Evolutionary conservation across 148 eudicot species (phyloP), one percentile per base, ranked within the genome.

Genomic region (Camellia lanceoleosa): DNA sequence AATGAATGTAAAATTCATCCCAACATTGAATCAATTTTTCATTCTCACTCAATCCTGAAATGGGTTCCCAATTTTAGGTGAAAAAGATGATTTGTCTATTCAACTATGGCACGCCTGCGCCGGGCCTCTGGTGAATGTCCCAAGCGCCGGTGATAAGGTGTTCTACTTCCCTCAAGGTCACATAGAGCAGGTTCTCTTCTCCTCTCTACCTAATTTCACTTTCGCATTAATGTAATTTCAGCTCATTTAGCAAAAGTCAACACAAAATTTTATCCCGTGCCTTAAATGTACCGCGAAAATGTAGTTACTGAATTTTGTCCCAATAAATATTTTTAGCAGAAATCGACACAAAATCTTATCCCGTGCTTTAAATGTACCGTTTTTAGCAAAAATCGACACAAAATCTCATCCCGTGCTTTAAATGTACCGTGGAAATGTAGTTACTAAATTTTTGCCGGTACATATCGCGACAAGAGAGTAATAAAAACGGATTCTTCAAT

Each of bases 111-210:
- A 77, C 64, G 59, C 71, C 6, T 77, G 79, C 51, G 79, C 79
- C 15, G 79, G 79, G 38, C 71, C 59, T 15, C 79, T 77, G 60
- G 71, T 77, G 64, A 20, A 77, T 65, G 79, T 77, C 30, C 79
- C 79, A 7, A 61, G 46, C 3, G 59, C 58, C 0, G 79, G 79
- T 46, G 60, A 77, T 51, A 77, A 47, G 60, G 79, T 77, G 8
- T 77, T 77, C 60, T 77, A 77, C 20, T 64, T 77, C 47, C 79
- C 79, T 51, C 79, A 77, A 9, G 79, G 79, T 77, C 79, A 77
- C 30, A 77, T 77, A 12, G 79, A 77, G 49, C 79, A 77, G 71
- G 79, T 77, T 67, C 64, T 49, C 79, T 49, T 77, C 71, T 23
- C n/a, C 42, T 51, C 60, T 47, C 9, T 63, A 6, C 20, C 71